Evolutionary conservation across 108 stramenopile species (phyloP).

Genomic region (Pseudonitzschia multiseries): DNA sequence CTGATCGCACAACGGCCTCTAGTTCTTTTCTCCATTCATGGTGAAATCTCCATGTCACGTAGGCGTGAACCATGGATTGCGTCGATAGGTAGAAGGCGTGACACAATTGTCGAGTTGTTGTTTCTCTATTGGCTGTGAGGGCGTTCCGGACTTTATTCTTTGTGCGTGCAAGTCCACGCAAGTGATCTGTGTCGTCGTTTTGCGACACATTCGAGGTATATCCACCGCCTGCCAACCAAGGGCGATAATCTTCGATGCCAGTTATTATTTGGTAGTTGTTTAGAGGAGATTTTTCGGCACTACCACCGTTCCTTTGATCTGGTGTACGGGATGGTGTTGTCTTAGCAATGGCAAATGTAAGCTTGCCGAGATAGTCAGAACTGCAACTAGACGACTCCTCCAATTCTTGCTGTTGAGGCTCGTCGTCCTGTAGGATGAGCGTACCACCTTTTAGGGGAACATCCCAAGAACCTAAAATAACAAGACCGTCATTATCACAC

Average conservation of each 20-base stretch:
- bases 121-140: constrained; percentile 1
- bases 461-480: constrained; percentile 16
- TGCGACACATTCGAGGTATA: background rate
- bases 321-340: background rate
- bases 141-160: background rate
- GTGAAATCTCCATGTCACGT: constrained; percentile 29
- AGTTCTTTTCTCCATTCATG: constrained; percentile 15
- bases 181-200: background rate
- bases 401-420: background rate
- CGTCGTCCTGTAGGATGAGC: background rate
- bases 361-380: constrained; percentile 12
- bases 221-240: constrained; percentile 25
- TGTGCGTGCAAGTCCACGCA: too few relatives aligned
- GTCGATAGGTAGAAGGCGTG: constrained; percentile 25
- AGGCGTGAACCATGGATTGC: constrained; percentile 24
- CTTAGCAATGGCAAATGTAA: constrained; percentile 13
- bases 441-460: constrained; percentile 11
- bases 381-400: background rate
- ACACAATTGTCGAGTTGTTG: constrained; percentile 13
- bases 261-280: constrained; percentile 16
- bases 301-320: background rate
- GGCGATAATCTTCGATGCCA: constrained; percentile 18
- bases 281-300: background rate
- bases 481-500: background rate
- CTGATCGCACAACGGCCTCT: background rate